Percentiles rank a stretch among this genome's conserved stretches.
Conservation (phyloP, 73 alveolate genomes). For the Symbiodinium natans region DNA sequence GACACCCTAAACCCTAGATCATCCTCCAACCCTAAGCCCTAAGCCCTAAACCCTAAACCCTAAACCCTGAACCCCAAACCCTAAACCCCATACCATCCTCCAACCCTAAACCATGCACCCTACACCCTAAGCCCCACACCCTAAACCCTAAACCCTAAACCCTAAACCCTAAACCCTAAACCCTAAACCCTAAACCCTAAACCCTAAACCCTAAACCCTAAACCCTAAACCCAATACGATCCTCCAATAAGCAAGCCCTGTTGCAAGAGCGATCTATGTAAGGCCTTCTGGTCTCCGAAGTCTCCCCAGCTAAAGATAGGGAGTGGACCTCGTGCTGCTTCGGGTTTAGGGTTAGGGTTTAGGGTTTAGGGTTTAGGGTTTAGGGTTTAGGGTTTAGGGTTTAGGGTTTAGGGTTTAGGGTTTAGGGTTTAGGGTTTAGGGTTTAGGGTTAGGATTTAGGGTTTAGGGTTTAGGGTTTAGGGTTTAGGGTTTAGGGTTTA, state of each 20-base stretch:
- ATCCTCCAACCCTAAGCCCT: background rate
- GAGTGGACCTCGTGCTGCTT: constrained; percentile 8
- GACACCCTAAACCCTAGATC: too few relatives aligned
- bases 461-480: background rate
- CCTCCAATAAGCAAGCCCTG: too few relatives aligned
- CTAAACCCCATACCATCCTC: too few relatives aligned
- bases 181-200: background rate
- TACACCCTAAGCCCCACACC: too few relatives aligned
- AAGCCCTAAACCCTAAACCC: background rate
- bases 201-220: background rate
- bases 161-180: background rate
- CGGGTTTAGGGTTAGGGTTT: background rate
- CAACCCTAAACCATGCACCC: too few relatives aligned
- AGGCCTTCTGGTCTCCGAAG: constrained; percentile 83
- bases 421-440: background rate
- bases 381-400: too few relatives aligned
- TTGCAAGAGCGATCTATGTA: background rate
- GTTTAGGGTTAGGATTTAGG: background rate
- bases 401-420: background rate
- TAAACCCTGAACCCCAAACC: too few relatives aligned
- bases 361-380: background rate
- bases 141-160: background rate
- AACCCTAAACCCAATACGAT: background rate
- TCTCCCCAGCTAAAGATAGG: constrained; percentile 93
- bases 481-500: too few relatives aligned